A percentile compares a stretch with the other conserved stretches of the same genome.
Evolutionary conservation across 192 early-diverging fungal genomes (phyloP).

Genomic region (Rhizophagus sp.): DNA sequence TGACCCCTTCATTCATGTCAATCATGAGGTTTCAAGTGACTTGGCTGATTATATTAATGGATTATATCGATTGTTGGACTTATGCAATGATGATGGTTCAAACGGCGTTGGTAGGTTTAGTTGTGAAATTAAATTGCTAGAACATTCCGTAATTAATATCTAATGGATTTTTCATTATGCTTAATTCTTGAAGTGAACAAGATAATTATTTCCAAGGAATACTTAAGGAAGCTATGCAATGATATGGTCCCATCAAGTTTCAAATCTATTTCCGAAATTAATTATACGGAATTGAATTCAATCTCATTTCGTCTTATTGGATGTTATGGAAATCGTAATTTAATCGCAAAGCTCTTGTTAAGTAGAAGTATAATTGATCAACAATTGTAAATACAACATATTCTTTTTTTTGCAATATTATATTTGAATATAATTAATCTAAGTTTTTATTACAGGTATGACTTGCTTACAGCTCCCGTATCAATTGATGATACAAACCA

Average conservation of each 20-base stretch:
- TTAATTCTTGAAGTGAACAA: constrained; percentile 19
- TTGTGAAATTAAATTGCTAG: not conserved
- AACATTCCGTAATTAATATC: too few relatives aligned
- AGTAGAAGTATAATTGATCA: not conserved
- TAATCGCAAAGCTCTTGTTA: constrained; percentile 26
- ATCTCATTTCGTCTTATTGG: constrained; percentile 11
- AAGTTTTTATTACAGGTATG: not conserved
- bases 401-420: too few relatives aligned
- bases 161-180: too few relatives aligned
- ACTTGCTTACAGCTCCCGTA: not conserved
- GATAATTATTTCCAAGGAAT: constrained; percentile 3
- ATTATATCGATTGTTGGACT: constrained; percentile 18
- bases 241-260: constrained; percentile 23
- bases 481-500: too few relatives aligned
- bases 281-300: constrained; percentile 12
- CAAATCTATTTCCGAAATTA: constrained; percentile 15
- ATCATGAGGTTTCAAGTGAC: not conserved
- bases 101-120: constrained; percentile 21
- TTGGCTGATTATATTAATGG: not conserved
- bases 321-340: constrained; percentile 14
- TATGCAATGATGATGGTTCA: constrained; percentile 23
- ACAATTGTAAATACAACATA: not conserved
- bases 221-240: constrained; percentile 26
- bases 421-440: too few relatives aligned
- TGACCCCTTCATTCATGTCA: too few relatives aligned